Percentiles rank a stretch among this genome's conserved stretches.
These are phyloP conservation scores for Garcia nutans DNA, from an alignment of 345 rosid genomes.

Conservation along the genomic window DNA sequence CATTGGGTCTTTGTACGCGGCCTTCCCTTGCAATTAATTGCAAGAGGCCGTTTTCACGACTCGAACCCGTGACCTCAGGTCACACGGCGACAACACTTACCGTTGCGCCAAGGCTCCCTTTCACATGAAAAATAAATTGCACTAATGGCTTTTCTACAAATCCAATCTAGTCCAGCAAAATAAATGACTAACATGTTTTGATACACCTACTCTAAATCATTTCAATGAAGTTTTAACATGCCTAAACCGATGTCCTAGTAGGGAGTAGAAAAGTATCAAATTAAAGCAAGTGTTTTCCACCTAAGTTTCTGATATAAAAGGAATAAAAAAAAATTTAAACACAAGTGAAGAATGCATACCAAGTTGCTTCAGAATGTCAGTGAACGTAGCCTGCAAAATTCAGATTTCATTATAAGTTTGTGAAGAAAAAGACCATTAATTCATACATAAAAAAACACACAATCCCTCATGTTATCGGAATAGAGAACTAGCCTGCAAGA, in stretches of 20 bases:
- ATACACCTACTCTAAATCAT: neutral
- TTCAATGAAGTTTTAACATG: neutral
- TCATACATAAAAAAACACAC: neutral
- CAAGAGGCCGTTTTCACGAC: too few species aligned
- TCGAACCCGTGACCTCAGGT: too few species aligned
- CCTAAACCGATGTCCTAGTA: neutral
- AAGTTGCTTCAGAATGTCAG: constrained; percentile 76
- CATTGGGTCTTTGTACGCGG: too few species aligned
- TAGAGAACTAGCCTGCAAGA: too few species aligned
- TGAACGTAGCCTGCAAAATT: constrained; percentile 86
- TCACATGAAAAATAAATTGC: neutral
- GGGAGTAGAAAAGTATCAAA: too few species aligned
- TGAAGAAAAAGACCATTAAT: neutral
- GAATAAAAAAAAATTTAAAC: neutral
- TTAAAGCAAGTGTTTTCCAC: neutral
- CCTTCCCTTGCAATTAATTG: too few species aligned
- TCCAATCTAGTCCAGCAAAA: neutral
- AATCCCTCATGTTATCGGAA: neutral
- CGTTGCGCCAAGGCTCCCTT: too few species aligned
- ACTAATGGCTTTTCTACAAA: neutral
- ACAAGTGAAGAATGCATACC: constrained; percentile 47
- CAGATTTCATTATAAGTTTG: constrained; percentile 14
- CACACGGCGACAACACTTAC: too few species aligned
- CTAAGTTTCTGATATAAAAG: neutral
- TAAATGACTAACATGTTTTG: neutral